A percentile compares a stretch with the other conserved stretches of the same genome.
Conservation (phyloP, 768 basidiomycete species). For the Leucocoprinus sp. region DNA sequence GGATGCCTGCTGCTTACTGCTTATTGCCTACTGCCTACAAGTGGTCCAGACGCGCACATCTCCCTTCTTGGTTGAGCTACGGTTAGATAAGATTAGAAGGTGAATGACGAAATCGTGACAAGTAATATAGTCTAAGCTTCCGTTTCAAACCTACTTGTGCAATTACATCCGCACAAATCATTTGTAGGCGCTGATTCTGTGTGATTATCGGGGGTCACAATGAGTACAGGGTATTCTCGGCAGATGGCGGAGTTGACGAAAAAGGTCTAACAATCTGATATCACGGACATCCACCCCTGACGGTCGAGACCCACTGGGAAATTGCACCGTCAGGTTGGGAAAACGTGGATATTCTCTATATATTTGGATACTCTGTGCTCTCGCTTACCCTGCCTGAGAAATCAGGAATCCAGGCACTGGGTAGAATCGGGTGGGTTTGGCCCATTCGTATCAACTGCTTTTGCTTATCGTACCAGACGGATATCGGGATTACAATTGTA, state of each 20-base stretch:
- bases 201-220: too few species aligned
- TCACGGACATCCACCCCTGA: too few species aligned
- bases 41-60: background rate
- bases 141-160: too few species aligned
- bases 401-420: background rate
- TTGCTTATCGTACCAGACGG: background rate
- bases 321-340: slow-evolving; percentile 1
- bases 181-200: too few species aligned
- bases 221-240: too few species aligned
- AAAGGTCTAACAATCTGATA: too few species aligned
- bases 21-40: background rate
- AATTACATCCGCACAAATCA: too few species aligned
- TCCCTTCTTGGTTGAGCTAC: too few species aligned
- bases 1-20: background rate
- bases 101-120: background rate
- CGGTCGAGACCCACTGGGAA: background rate
- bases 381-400: background rate
- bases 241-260: too few species aligned
- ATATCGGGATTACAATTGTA: background rate
- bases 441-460: background rate
- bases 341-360: background rate
- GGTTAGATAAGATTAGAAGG: background rate
- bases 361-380: background rate
- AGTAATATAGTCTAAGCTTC: too few species aligned
- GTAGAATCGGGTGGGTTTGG: background rate